Percentiles rank a stretch among this genome's conserved stretches.
These are phyloP conservation scores for Auxenochlorella pyrenoidosa DNA, from an alignment of 139 green algal genomes.

Conservation along the genomic window DNA sequence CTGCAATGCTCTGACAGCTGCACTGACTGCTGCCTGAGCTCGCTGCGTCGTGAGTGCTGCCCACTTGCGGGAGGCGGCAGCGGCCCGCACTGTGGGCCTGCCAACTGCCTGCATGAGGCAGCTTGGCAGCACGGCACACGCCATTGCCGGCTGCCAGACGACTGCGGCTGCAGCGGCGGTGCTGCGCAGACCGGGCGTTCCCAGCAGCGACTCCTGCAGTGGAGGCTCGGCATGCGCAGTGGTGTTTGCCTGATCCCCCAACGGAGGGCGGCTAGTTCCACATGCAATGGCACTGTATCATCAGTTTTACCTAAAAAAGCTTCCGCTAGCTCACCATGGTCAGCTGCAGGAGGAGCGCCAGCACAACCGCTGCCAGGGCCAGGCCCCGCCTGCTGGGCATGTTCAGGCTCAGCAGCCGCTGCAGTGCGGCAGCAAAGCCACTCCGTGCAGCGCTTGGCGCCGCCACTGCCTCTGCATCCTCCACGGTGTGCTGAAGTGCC, in stretches of 20 bases:
- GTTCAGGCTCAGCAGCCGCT: not conserved
- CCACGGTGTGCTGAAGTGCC: too few relatives aligned
- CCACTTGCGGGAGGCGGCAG: not conserved
- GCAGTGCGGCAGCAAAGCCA: not conserved
- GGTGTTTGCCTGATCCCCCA: too few relatives aligned
- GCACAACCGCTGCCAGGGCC: not conserved
- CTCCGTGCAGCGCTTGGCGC: not conserved
- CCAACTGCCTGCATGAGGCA: not conserved
- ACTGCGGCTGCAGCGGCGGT: not conserved
- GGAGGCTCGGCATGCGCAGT: too few relatives aligned
- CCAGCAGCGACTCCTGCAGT: not conserved
- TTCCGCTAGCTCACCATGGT: not conserved
- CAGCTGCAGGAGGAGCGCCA: constrained; percentile 7
- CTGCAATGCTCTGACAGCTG: not conserved
- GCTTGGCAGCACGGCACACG: not conserved
- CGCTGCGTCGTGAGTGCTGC: not conserved
- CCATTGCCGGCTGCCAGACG: not conserved
- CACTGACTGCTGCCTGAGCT: not conserved
- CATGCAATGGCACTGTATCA: too few relatives aligned
- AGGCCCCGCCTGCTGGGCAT: not conserved
- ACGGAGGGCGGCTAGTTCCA: too few relatives aligned
- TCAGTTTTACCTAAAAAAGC: too few relatives aligned
- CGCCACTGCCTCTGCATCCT: too few relatives aligned
- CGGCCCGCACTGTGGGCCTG: not conserved
- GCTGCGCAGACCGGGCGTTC: not conserved